Evolutionary conservation across 352 stramenopile genomes (phyloP), one percentile per base, ranked within the genome.

Genomic region (Plasmopara viticola): DNA sequence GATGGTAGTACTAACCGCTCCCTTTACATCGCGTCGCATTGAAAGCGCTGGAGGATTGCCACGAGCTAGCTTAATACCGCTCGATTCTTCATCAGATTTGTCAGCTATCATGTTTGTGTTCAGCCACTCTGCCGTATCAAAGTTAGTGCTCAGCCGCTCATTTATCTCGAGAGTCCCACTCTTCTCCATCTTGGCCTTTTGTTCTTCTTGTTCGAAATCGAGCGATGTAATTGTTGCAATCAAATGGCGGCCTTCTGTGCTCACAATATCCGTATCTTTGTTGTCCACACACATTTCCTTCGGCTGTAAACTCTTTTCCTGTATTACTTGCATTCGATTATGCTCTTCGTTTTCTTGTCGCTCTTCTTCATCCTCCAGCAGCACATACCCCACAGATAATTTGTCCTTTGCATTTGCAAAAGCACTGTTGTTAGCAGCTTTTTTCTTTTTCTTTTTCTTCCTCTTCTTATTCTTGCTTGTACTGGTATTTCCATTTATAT

Each of bases 401-500:
- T 59, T 61, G 12, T 50, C 46, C 28, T 46, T 54, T 1, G 46
- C 28, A 50, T 13, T 55, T 35, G 43, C 31, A 35, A 6, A 4
- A 12, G 31, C 40, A 40, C 13, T 53, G 37, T 25, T 52, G 13
- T 20, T 56, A 45, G 41, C 70, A 9, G 53, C 31, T 12, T 12
- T 35, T 35, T 35, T 41, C 37, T n/a, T 41, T 13, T n/a, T 13
- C 37, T 76, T 84, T 44, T 80, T 78, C 44, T 74, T 87, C 55
- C 83, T 82, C 57, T 83, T 90, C 20, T 87, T 90, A 44, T 53
- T 78, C 53, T 85, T 84, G 12, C 44, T 52, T 1, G 48, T 57
- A 17, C 52, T 47, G 4, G 18, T 7, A n/a, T 61, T 60, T 0
- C 44, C 44, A 31, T 61, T 66, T 18, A 51, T 37, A 25, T 66